phyloP scores from a whole-genome alignment of 306 rosid species.

The Mimosa pudica region DNA sequence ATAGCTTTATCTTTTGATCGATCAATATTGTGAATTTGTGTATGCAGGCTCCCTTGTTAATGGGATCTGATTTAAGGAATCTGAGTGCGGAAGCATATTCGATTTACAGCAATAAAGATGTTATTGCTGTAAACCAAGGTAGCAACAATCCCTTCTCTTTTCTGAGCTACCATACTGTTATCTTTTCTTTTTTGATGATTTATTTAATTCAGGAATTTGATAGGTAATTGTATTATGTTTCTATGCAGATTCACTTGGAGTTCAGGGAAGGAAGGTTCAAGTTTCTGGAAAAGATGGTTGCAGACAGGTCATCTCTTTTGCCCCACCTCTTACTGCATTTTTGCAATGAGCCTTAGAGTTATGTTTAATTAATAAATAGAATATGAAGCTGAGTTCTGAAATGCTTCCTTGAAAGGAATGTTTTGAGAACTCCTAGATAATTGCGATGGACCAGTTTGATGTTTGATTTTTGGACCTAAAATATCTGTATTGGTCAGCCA shows the following conservation, averaged over 20 bases:
- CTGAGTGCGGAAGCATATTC: slow-evolving; percentile 70
- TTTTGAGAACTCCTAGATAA: slow-evolving; percentile 11
- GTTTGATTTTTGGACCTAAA: slow-evolving; percentile 8
- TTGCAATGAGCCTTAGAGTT: neutral
- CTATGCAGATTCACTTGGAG: slow-evolving; percentile 79
- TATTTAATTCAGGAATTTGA: slow-evolving; percentile 21
- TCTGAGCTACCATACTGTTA: slow-evolving; percentile 8
- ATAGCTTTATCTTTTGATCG: slow-evolving; percentile 22
- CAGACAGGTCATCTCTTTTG: slow-evolving; percentile 59
- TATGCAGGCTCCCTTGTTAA: slow-evolving; percentile 90
- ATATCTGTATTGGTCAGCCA: slow-evolving; percentile 3
- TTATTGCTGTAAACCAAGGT: slow-evolving; percentile 96
- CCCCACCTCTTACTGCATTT: slow-evolving; percentile 27
- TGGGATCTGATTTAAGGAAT: slow-evolving; percentile 86
- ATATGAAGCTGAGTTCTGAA: slow-evolving; percentile 1
- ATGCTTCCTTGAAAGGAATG: slow-evolving; percentile 1
- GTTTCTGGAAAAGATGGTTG: slow-evolving; percentile 66
- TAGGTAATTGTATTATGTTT: slow-evolving; percentile 19
- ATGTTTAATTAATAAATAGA: neutral
- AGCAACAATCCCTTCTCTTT: slow-evolving; percentile 12
- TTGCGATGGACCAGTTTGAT: slow-evolving; percentile 12
- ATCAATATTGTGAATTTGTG: slow-evolving; percentile 33
- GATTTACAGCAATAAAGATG: slow-evolving; percentile 75
- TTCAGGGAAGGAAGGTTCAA: slow-evolving; percentile 88
- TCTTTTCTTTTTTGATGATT: neutral